Evolutionary conservation across 257 asterid species (phyloP).

Genomic region (Misopates orontium): DNA sequence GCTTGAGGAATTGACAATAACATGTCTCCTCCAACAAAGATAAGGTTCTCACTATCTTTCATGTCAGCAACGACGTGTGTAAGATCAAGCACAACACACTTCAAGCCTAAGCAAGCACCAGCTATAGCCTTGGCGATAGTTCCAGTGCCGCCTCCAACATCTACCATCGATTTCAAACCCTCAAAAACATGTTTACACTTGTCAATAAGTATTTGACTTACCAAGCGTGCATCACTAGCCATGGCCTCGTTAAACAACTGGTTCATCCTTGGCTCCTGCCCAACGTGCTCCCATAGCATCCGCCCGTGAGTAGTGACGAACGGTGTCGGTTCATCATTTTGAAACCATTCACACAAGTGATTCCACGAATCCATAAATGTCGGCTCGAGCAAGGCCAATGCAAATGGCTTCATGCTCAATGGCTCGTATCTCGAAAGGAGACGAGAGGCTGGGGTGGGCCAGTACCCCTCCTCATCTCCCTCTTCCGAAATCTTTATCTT

Average conservation of each 20-base stretch:
- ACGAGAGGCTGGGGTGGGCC: conserved; percentile 29
- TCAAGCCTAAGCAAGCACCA: conserved; percentile 16
- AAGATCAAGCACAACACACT: conserved; percentile 21
- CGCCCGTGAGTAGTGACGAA: conserved; percentile 25
- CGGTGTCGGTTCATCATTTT: conserved; percentile 3
- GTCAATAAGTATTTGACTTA: not conserved
- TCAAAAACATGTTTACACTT: conserved; percentile 30
- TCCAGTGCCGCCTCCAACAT: conserved; percentile 40
- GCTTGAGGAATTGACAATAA: conserved; percentile 29
- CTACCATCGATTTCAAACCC: conserved; percentile 32
- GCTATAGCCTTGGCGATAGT: conserved; percentile 20
- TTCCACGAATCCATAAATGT: conserved; percentile 18
- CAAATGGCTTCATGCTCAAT: not conserved
- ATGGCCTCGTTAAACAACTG: conserved; percentile 32
- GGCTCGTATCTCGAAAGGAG: conserved; percentile 25
- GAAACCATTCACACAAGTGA: conserved; percentile 32
- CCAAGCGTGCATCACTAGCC: conserved; percentile 36
- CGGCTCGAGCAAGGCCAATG: conserved; percentile 20
- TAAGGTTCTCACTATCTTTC: not conserved
- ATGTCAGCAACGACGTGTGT: conserved; percentile 23
- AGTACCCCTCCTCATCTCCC: conserved; percentile 10
- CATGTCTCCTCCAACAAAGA: conserved; percentile 28
- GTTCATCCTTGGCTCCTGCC: conserved; percentile 23
- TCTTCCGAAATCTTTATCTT: not conserved
- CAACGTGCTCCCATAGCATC: not conserved